phyloP scores from a whole-genome alignment of 2,329 filamentous ascomycete genomes.

The Hymenoscyphus repandus region DNA sequence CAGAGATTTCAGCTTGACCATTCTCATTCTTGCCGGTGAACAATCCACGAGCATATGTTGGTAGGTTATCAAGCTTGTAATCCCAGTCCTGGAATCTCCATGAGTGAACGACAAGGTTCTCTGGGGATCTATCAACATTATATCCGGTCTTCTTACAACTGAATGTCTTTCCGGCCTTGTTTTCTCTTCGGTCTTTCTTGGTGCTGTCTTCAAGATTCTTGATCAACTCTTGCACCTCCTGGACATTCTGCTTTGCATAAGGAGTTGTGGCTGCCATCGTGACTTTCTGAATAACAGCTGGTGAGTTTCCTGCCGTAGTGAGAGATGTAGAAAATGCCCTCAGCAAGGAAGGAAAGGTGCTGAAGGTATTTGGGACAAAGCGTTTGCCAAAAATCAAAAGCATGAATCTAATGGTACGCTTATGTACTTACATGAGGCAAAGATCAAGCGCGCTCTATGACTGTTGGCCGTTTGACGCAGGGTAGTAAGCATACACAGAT shows the following conservation, averaged over 20 bases:
- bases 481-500: too few relatives aligned
- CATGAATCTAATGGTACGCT: background rate
- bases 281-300: background rate
- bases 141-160: slow-evolving; percentile 80
- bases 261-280: slow-evolving; percentile 55
- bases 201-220: slow-evolving; percentile 57
- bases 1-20: slow-evolving; percentile 69
- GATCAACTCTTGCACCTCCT: slow-evolving; percentile 48
- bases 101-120: slow-evolving; percentile 70
- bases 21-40: slow-evolving; percentile 74
- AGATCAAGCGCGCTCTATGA: too few relatives aligned
- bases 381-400: background rate
- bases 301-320: background rate
- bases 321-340: background rate
- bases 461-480: too few relatives aligned
- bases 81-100: slow-evolving; percentile 96
- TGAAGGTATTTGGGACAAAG: background rate
- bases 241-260: slow-evolving; percentile 62
- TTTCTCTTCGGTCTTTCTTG: slow-evolving; percentile 54
- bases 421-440: too few relatives aligned
- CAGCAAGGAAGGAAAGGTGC: background rate
- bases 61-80: slow-evolving; percentile 81
- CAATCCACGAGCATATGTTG: slow-evolving; percentile 87
- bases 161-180: slow-evolving; percentile 50
- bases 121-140: slow-evolving; percentile 54